Base-by-base conservation (phyloP, 371 early-diverging fungal genomes). In the Rhizopus stolonifer region DNA sequence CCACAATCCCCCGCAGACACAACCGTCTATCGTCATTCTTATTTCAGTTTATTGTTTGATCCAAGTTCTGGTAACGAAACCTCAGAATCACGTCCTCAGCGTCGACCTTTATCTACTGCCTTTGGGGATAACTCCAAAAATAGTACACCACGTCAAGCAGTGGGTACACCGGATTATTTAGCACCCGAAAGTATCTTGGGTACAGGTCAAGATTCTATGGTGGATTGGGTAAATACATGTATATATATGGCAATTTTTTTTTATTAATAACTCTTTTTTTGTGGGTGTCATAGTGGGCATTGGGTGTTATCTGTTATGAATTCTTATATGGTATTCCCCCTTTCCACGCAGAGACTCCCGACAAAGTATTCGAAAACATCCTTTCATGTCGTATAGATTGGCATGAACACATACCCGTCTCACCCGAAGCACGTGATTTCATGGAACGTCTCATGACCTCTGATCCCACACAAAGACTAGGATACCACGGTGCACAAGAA, bases 81-180 rank as follows among this genome's bases (percentile, higher is more conserved):
- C 14, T 14, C 14, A 4, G 36, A 36, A n/a, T 14, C 36, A 8
- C 11, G 36, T n/a, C 36, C 9, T n/a, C 36, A 36, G 5, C 36
- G 36, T 4, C 36, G 36, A 4, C 36, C 9, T 5, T 4, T 36
- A 18, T 22, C 43, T 1, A 29, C 31, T 29, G 31, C 36, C 4
- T 15, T 36, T 36, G 36, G 5, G 14, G 48, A 48, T 17, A 18
- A 19, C 19, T 17, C 24, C 17, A 17, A 34, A 36, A 15, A 14
- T n/a, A 4, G n/a, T 5, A n/a, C 14, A 8, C 17, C 46, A 50
- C 46, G 66, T 50, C 46, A 54, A 14, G 77, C 77, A 43, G 92
- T 93, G 8, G 99, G 99, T 13, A 98, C 99, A n/a, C 99, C 99
- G 0, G 99, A 96, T 65, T 98, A 96, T 64, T 74, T 98, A 49